Evolutionary conservation across 164 flowering plant genomes (phyloP), one percentile per base, ranked within the genome.

Genomic region (Saururus chinensis): DNA sequence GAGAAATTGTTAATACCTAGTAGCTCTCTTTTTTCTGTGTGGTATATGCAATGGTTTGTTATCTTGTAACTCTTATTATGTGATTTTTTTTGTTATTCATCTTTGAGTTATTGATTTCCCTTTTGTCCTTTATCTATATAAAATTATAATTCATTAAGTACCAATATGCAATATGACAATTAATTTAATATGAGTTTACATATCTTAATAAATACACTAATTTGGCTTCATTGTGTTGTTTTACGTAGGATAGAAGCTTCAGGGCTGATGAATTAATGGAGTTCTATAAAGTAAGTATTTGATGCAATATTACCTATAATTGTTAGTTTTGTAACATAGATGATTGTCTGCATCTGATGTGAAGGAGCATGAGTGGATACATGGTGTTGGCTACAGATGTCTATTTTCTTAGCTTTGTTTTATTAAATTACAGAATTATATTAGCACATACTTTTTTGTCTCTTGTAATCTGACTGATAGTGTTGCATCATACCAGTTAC

Each of bases 231-330:
- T 20, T 30, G 13, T 37, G 25, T 58, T 30, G 21, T 23, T 17
- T n/a, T 16, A 25, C 10, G 59, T 60, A 93, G 97, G 80, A 30
- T 17, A 87, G 76, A 70, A 84, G 61, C 64, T 95, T 85, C 85
- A 79, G 86, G 69, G 96, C 91, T 19, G 95, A 87, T 72, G 93
- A 90, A 69, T 82, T 95, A 64, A 87, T 95, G 95, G 87, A 95
- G 66, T 87, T 85, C 71, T 90, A 95, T 77, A 81, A 82, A 69
- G 96, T 89, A 69, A 86, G 82, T 77, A 19, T 53, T 45, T 22
- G 51, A 11, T 37, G 26, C 41, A 45, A 49, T 55, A 23, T 6
- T 12, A 20, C 19, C 56, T 12, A 52, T 53, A 14, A 55, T 55
- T 10, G 35, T 7, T 23, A 41, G 19, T 45, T 42, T 30, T 48